Percentiles rank a stretch among this genome's conserved stretches.
phyloP scores from a whole-genome alignment of 306 rosid species.

The Cicer bijugum region DNA sequence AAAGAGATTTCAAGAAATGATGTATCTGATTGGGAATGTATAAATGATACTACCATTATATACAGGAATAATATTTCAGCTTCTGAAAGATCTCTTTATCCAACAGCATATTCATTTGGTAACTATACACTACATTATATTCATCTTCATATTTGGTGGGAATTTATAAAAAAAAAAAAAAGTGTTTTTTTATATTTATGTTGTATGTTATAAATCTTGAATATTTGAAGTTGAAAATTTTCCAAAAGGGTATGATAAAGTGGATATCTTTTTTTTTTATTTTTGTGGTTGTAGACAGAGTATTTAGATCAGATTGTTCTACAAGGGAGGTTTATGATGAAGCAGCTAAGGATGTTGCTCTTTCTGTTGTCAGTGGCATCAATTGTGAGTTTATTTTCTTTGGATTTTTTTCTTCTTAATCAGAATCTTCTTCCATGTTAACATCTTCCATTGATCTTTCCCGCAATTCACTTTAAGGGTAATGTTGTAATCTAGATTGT shows the following conservation, averaged over 20 bases:
- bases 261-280: neutral
- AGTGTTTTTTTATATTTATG: constrained; percentile 17
- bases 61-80: constrained; percentile 83
- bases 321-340: constrained; percentile 90
- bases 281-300: constrained; percentile 66
- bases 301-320: constrained; percentile 73
- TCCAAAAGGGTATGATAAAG: neutral
- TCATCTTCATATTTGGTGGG: constrained; percentile 7
- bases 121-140: constrained; percentile 40
- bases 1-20: constrained; percentile 73
- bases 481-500: too few relatives aligned
- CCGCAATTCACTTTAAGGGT: too few relatives aligned
- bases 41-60: constrained; percentile 76
- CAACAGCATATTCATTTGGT: constrained; percentile 95
- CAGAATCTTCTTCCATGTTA: constrained; percentile 33
- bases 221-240: constrained; percentile 35
- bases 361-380: constrained; percentile 89
- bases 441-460: constrained; percentile 4
- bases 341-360: constrained; percentile 92
- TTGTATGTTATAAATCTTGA: constrained; percentile 37
- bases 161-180: constrained; percentile 11
- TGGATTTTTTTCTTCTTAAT: constrained; percentile 40
- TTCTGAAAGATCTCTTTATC: constrained; percentile 94
- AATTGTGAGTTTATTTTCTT: constrained; percentile 66
- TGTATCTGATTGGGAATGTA: constrained; percentile 95